Conservation (phyloP, 805 yeast species). For the Blastobotrys chiropterorum region DNA sequence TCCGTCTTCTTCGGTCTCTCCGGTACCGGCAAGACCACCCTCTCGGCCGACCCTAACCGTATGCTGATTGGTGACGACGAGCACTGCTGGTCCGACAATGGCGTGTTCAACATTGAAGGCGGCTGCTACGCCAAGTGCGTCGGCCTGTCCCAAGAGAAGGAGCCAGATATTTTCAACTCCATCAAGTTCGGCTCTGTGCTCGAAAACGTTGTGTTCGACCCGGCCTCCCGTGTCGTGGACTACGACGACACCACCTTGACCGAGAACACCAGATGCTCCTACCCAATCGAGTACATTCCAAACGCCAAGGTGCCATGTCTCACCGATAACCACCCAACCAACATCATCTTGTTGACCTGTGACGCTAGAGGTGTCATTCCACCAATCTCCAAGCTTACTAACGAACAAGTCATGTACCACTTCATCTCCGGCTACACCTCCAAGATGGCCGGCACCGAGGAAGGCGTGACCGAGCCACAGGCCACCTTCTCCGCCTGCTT, state of each 20-base stretch:
- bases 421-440: conserved; percentile 98
- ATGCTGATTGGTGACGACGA: conserved; percentile 96
- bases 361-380: conserved; percentile 98
- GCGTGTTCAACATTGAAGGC: conserved; percentile 98
- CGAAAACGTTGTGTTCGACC: conserved; percentile 88
- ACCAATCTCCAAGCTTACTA: conserved; percentile 88
- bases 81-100: conserved; percentile 98
- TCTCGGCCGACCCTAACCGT: conserved; percentile 94
- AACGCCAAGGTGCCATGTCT: conserved; percentile 93
- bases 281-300: conserved; percentile 95
- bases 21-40: conserved; percentile 97
- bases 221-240: conserved; percentile 72
- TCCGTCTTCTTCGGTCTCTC: conserved; percentile 94
- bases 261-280: conserved; percentile 97
- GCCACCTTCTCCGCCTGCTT: conserved; percentile 98
- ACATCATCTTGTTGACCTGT: conserved; percentile 88
- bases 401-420: conserved; percentile 98
- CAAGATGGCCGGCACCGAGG: conserved; percentile 99
- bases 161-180: conserved; percentile 95
- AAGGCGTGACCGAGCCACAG: conserved; percentile 96
- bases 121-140: conserved; percentile 99
- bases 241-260: conserved; percentile 76
- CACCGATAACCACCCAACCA: conserved; percentile 85
- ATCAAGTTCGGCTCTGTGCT: conserved; percentile 90
- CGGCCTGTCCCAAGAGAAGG: conserved; percentile 82